Percentiles rank a stretch among this genome's conserved stretches.
Evolutionary conservation across 345 rosid genomes (phyloP).

Genomic region (Eucalyptus pauciflora): DNA sequence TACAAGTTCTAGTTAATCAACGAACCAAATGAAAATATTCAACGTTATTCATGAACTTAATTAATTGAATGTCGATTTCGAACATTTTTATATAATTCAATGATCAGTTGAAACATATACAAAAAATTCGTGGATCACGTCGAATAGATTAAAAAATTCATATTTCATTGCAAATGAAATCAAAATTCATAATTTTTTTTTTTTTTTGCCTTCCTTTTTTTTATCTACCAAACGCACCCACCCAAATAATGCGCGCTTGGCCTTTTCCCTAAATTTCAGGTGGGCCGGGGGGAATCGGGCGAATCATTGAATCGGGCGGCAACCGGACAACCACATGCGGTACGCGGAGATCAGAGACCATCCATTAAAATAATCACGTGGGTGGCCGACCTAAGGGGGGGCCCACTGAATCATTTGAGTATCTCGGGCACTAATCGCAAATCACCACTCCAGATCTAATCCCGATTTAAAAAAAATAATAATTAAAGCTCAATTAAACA

Average conservation of each 20-base stretch:
- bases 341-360: not conserved
- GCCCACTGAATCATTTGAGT: not conserved
- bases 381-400: not conserved
- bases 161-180: too few relatives aligned
- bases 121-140: fast-evolving
- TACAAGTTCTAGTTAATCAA: too few relatives aligned
- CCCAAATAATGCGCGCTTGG: not conserved
- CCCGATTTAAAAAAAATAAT: not conserved
- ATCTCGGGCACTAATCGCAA: not conserved
- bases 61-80: fast-evolving
- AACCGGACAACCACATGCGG: not conserved
- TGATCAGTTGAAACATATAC: fast-evolving
- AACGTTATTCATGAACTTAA: fast-evolving
- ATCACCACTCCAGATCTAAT: not conserved
- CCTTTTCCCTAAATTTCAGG: not conserved
- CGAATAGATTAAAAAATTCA: too few relatives aligned
- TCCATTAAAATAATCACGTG: not conserved
- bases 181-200: not conserved
- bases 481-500: not conserved
- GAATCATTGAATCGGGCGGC: not conserved
- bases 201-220: too few relatives aligned
- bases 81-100: too few relatives aligned
- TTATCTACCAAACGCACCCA: not conserved
- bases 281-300: not conserved
- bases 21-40: too few relatives aligned